These are phyloP conservation scores for Podila verticillata DNA, from an alignment of 192 early-diverging fungal species.

Conservation along the genomic window DNA sequence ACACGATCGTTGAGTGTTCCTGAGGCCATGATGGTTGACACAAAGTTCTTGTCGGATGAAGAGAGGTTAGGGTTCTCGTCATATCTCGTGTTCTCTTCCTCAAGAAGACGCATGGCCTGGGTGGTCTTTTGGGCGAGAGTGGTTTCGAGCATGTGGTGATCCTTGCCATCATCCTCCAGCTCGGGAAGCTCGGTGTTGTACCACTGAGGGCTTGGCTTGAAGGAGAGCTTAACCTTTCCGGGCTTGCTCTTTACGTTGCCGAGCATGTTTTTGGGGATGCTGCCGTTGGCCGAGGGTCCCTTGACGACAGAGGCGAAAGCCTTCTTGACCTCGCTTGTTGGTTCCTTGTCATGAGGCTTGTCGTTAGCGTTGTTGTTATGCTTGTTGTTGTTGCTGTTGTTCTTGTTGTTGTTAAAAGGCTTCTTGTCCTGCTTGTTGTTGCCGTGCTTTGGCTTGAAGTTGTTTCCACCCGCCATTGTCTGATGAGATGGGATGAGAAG, in stretches of 20 bases:
- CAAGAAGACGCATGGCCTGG: conserved; percentile 71
- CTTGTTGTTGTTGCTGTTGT: conserved; percentile 11
- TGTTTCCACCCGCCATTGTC: conserved; percentile 13
- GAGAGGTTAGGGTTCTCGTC: conserved; percentile 67
- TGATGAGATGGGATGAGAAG: not conserved
- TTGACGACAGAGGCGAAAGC: conserved; percentile 39
- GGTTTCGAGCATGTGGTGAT: conserved; percentile 36
- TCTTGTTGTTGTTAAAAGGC: conserved; percentile 2
- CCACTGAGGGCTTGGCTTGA: conserved; percentile 44
- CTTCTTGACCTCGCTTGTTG: conserved; percentile 43
- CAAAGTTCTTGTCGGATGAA: conserved; percentile 86
- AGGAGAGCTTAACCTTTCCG: conserved; percentile 30
- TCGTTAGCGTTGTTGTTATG: conserved; percentile 12
- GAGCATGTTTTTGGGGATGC: conserved; percentile 51
- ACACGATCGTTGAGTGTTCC: conserved; percentile 95
- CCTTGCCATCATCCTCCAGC: conserved; percentile 45
- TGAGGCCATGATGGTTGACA: conserved; percentile 86
- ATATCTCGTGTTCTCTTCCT: conserved; percentile 69
- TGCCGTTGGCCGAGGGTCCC: conserved; percentile 45
- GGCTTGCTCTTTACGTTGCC: conserved; percentile 31
- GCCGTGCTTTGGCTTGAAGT: conserved; percentile 7
- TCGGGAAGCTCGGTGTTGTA: conserved; percentile 19
- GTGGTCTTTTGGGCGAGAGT: conserved; percentile 44
- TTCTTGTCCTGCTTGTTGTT: conserved; percentile 18
- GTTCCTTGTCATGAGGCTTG: conserved; percentile 9